Percentiles rank a stretch among this genome's conserved stretches.
phyloP scores from a whole-genome alignment of 148 eudicot genomes.

The Camellia lanceoleosa region DNA sequence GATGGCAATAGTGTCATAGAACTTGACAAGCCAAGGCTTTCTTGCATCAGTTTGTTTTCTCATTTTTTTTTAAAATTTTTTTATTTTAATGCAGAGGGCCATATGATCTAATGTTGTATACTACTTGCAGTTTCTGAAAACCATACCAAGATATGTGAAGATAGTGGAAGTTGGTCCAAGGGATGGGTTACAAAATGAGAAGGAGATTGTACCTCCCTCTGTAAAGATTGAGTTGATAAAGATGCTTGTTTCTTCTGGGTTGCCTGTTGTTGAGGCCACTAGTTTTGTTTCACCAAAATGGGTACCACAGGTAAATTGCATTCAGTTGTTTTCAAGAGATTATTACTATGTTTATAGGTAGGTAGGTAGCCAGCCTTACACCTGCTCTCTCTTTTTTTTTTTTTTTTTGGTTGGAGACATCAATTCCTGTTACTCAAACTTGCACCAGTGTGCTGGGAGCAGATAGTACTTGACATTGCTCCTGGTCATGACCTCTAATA shows the following conservation, averaged over 20 bases:
- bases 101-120: constrained; percentile 16
- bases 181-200: constrained; percentile 94
- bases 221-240: constrained; percentile 83
- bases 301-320: constrained; percentile 81
- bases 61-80: background rate
- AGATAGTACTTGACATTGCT: no score
- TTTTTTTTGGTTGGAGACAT: no score
- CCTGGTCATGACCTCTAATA: background rate
- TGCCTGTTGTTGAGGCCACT: constrained; percentile 94
- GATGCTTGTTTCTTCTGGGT: constrained; percentile 83
- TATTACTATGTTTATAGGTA: background rate
- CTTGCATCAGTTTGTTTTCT: no score
- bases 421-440: no score
- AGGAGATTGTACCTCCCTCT: constrained; percentile 67
- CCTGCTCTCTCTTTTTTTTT: no score
- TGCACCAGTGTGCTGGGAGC: no score
- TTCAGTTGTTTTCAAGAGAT: background rate
- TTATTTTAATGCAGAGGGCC: background rate
- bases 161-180: constrained; percentile 98
- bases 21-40: background rate
- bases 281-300: constrained; percentile 98
- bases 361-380: no score
- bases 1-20: background rate
- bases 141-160: constrained; percentile 66
- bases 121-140: constrained; percentile 62